phyloP scores from a whole-genome alignment of 2,329 filamentous ascomycete genomes.

The Chaetomium sp. region DNA sequence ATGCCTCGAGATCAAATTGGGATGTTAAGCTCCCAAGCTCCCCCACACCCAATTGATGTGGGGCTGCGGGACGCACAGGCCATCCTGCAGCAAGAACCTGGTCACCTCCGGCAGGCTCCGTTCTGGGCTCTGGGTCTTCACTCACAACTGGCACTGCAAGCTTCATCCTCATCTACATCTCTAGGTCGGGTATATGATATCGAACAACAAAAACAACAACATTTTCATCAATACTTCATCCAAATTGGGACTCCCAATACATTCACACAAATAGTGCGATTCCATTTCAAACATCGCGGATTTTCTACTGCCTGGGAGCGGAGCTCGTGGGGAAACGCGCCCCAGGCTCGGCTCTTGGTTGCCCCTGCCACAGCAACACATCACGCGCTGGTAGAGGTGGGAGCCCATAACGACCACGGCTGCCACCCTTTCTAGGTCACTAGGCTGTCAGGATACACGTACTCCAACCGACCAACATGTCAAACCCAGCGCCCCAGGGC shows the following conservation, averaged over 20 bases:
- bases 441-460: background rate
- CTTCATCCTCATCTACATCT: background rate
- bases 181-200: background rate
- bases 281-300: background rate
- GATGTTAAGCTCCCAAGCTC: background rate
- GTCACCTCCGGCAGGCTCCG: slow-evolving; percentile 20
- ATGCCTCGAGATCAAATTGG: background rate
- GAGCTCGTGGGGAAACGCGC: slow-evolving; percentile 16
- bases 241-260: background rate
- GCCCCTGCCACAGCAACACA: slow-evolving; percentile 5
- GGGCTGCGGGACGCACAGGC: slow-evolving; percentile 15
- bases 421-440: background rate
- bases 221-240: background rate
- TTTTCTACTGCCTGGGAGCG: slow-evolving; percentile 7
- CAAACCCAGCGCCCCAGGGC: slow-evolving; percentile 27
- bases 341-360: slow-evolving; percentile 1
- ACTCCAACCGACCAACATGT: slow-evolving; percentile 30
- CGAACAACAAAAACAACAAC: background rate
- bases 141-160: background rate
- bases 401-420: background rate
- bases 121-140: background rate
- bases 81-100: slow-evolving; percentile 9
- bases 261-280: background rate
- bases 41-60: background rate
- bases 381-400: background rate